Base-by-base conservation (phyloP, 768 basidiomycete genomes). In the Dacryopinax spathularia region DNA sequence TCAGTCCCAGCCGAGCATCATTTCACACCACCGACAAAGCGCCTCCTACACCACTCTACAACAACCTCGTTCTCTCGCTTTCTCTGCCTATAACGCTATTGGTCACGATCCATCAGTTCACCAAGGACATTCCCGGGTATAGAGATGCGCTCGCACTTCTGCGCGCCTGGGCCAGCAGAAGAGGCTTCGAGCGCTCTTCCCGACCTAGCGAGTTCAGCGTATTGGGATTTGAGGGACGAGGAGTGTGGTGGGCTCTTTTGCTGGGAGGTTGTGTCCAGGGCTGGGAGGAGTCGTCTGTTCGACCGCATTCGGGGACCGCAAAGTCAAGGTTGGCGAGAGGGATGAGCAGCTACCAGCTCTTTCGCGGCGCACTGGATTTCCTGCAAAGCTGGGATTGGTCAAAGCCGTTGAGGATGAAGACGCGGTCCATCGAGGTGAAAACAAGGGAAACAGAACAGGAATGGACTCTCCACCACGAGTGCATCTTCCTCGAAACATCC, bases 311-410 rank as follows among this genome's bases (percentile, higher is more conserved):
- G 6, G 67, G 63, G 16, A 64, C 68, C 33, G 70, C 66, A 34
- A 70, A 67, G 65, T 64, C 68, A 36, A 80, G 84, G 0, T 70
- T 94, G 1, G 94, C 91, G 4, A 82, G 80, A 63, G 89, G 91
- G 1, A 71, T 97, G 68, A 93, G 90, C 65, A 89, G 89, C 22
- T 96, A 95, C 74, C 92, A 94, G 71, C 77, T 95, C 31, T 87
- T 97, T 73, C 83, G 87, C 68, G 91, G 88, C 34, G 86, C 84
- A 0, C 75, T 95, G 67, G 89, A 93, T 71, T 86, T 93, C 69
- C 72, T 97, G 25, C 82, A 92, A 92, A 70, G 66, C 86, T 70
- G 1, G 29, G 20, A 39, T 31, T 39, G 22, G 41, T 0, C 13
- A 25, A 27, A 81, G 0, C 76, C 79, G 0, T 74, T 84, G 1